These are phyloP conservation scores for Pelargonium citronellum DNA, from an alignment of 441 rosid genomes.

Conservation along the genomic window DNA sequence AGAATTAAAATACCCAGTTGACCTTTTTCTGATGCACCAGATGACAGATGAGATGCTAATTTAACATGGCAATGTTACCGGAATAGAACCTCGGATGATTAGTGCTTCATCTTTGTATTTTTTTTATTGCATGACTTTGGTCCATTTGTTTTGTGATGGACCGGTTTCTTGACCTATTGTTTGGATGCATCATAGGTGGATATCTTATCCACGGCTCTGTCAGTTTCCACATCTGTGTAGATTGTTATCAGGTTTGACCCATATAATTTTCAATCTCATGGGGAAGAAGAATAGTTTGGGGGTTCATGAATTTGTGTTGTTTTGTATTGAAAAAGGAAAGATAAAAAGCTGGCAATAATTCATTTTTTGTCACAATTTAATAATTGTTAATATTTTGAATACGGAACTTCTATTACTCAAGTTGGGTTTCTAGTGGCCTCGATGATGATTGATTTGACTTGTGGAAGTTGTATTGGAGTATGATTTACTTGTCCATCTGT, in stretches of 20 bases:
- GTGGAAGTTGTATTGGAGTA: not conserved
- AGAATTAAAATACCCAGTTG: not conserved
- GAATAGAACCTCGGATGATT: not conserved
- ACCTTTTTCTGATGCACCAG: not conserved
- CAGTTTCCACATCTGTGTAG: not conserved
- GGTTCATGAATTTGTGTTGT: not conserved
- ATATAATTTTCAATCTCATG: not conserved
- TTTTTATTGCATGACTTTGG: not conserved
- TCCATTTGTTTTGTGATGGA: not conserved
- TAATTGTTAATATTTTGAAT: not conserved
- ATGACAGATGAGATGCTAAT: slow-evolving; percentile 1
- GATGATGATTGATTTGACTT: not conserved
- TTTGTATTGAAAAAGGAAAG: not conserved
- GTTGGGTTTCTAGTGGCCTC: not conserved
- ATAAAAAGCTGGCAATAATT: not conserved
- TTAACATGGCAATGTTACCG: not conserved
- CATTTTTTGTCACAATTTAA: not conserved
- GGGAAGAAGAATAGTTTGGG: not conserved
- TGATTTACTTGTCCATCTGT: not conserved
- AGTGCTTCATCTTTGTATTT: not conserved
- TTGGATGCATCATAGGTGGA: not conserved
- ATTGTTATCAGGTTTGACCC: not conserved
- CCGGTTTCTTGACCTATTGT: too few species aligned
- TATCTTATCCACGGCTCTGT: slow-evolving; percentile 2
- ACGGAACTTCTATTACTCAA: not conserved